Base-by-base conservation (phyloP, 257 asterid species). In the Solanum corneliomulleri region DNA sequence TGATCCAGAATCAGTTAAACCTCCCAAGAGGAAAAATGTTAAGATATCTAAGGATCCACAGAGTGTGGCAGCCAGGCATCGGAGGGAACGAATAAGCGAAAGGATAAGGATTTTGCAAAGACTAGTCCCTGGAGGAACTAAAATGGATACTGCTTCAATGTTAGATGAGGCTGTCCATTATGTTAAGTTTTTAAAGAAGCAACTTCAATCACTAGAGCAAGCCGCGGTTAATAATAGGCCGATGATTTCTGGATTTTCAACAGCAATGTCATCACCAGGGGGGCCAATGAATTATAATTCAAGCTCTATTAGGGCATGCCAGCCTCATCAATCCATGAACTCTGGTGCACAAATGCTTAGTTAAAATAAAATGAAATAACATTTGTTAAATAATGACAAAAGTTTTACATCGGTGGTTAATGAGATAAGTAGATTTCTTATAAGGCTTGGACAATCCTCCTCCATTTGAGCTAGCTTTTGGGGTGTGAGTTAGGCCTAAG, bases 131-230 rank as follows among this genome's bases (percentile, higher is more conserved):
- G 94, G 94, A 3, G 94, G 94, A 1, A 89, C 94, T 0, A 92
- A 92, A 60, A 86, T 92, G 92, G 94, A 92, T 58, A 92, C 94
- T 16, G 94, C 93, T 3, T 92, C 93, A 2, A 92, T 92, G 93
- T 74, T 92, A 87, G 94, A 92, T 72, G 94, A 92, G 86, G 94
- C 93, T 7, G 91, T 90, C 69, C 94, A 91, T 86, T 92, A 92
- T 60, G 84, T 92, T 42, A 92, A 90, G 91, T 92, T 92, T 84
- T 82, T 92, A 81, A 91, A 92, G 87, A 90, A 89, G 56, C 94
- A 92, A 52, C 88, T 92, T 62, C 83, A 90, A 15, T 49, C 88
- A 4, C 68, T 92, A 85, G 94, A 91, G 84, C 89, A 83, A 83
- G 89, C 90, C 14, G 90, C 87, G 2, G 84, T 39, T 6, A 47